Conservation (phyloP, 225 moss, liverwort and hornwort genomes). For the Takakia lepidozioides region DNA sequence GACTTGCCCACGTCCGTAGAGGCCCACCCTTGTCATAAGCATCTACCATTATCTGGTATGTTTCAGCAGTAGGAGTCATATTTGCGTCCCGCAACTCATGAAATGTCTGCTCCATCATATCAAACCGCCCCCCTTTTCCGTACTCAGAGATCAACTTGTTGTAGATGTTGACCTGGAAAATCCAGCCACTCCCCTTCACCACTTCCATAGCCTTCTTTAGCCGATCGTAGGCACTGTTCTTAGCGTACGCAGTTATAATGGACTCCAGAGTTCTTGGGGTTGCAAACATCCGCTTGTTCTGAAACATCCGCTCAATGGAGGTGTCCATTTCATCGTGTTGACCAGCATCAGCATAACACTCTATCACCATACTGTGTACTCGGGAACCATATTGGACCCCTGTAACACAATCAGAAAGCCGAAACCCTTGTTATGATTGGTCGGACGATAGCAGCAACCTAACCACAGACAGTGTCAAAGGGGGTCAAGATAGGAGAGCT, state of each 20-base stretch:
- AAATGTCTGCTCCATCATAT: conserved; percentile 67
- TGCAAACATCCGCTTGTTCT: conserved; percentile 65
- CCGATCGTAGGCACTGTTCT: conserved; percentile 31
- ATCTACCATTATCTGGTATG: conserved; percentile 60
- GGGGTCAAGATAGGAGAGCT: too few relatives aligned
- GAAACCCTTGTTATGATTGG: too few relatives aligned
- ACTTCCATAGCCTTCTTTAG: conserved; percentile 49
- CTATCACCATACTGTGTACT: conserved; percentile 65
- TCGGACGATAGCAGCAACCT: too few relatives aligned
- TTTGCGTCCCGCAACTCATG: conserved; percentile 41
- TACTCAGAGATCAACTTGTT: conserved; percentile 68
- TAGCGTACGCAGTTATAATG: conserved; percentile 54
- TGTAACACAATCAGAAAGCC: too few relatives aligned
- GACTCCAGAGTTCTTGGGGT: conserved; percentile 55
- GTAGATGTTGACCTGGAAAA: conserved; percentile 45
- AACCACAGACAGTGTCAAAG: too few relatives aligned
- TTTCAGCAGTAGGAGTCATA: conserved; percentile 47
- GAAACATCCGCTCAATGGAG: conserved; percentile 67
- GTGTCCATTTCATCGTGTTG: conserved; percentile 82
- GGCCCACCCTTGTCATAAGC: conserved; percentile 53
- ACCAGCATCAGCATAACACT: conserved; percentile 72
- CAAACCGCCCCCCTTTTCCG: conserved; percentile 52
- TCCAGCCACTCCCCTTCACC: conserved; percentile 74
- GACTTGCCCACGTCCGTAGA: conserved; percentile 36
- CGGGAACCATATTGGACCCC: conserved; percentile 38